Evolutionary conservation across 495 filamentous ascomycete genomes (phyloP), one percentile per base, ranked within the genome.

Genomic region (Mycothermus thermophilus): DNA sequence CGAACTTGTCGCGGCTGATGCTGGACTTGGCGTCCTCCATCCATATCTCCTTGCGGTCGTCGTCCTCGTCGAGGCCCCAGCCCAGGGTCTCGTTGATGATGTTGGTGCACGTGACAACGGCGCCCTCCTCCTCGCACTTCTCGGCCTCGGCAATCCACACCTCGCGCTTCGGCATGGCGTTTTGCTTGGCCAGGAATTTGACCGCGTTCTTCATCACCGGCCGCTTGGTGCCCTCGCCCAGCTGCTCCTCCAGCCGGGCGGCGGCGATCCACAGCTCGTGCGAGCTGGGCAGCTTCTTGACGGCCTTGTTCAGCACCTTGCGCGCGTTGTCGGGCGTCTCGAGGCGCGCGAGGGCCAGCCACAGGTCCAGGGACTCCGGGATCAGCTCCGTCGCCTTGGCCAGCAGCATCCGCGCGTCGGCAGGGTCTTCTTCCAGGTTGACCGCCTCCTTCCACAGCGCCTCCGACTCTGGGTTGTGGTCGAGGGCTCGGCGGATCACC

Each of bases 391-490:
- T 85, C 3, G 90, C 92, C 59, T 93, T 92, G 8, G 83, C 84
- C 13, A 96, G 70, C 25, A 99, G 68, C 20, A 96, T 62, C 39
- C 76, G 70, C 6, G 88, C 90, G 60, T 94, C 84, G 5, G 75
- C 78, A 1, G 80, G 74, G 44, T 90, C 79, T 37, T 94, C 86
- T 48, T 94, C 88, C 26, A 95, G 62, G 43, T 96, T 96, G 27
- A 96, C 87, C n/a, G 86, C 78, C 50, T 90, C 82, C 54, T 95
- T 96, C 90, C 90, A 99, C 21, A 99, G 71, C 19, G 79, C 76
- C 17, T 95, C 86, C 0, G 88, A 95, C 44, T 92, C 80, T 2
- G 81, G 86, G 31, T 92, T 81, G 45, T 87, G 75, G 50, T 95
- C 77, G 27, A 96, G 66, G 15, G 92, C 90, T 48, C 84, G 80